Base-by-base conservation (phyloP, 179 eudicot species). In the Patellifolia procumbens region DNA sequence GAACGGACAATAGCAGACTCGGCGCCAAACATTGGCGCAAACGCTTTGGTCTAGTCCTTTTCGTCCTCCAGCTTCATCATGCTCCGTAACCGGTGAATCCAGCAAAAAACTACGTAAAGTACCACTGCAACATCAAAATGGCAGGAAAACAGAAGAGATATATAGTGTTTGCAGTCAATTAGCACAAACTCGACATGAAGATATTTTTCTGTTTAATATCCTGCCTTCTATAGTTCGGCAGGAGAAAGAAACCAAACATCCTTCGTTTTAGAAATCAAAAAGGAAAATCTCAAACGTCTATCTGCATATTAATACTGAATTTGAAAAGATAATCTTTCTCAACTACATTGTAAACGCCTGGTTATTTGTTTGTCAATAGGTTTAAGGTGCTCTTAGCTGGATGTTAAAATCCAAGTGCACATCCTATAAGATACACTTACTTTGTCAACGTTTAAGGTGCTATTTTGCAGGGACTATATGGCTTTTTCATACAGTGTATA, bases 1-100 rank as follows among this genome's bases (percentile, higher is more conserved):
- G 94, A 85, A 66, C 98, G 93, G 56, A 94, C 98, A 70, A 94
- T 87, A 49, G 98, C 98, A 83, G 94, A 89, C 80, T 94, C 97
- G 39, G 98, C 98, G 52, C 98, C 98, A 78, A 94, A 86, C 49
- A 94, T 91, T 82, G 92, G 93, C 12, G 97, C 96, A 88, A 94
- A 94, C 55, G 85, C 91, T n/a, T 81, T 88, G 88, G 80, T 94
- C 98, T 72, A 94, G 88, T 66, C 96, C 98, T 80, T 94, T 96
- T 45, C 98, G 92, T 17, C 98, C 98, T 37, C 98, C 98, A 34
- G 98, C 91, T 84, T 94, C 98, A 79, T 92, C 98, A 76, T 94
- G 98, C 34, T n/a, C 97, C 98, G 84, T 92, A 94, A 60, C 98
- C 98, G 28, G 98, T 94, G 83, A 91, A 87, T 75, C 98, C 98